phyloP scores from a whole-genome alignment of 108 stramenopile genomes.

The Pseudonitzschia pungens region DNA sequence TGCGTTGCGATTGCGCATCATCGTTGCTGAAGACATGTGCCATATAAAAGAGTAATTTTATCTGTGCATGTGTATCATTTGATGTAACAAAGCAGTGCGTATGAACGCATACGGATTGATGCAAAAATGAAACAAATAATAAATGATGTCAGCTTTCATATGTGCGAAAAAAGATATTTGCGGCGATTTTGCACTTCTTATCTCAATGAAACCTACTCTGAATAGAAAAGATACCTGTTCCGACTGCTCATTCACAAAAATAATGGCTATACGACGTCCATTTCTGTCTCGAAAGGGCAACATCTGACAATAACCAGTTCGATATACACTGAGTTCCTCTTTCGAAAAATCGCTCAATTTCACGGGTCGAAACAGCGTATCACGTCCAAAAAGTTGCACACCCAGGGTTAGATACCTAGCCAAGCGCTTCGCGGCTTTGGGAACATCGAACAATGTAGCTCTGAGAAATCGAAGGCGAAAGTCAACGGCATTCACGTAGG shows the following conservation, averaged over 20 bases:
- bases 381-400: constrained; percentile 28
- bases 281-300: not conserved
- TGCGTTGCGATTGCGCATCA: not conserved
- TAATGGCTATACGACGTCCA: not conserved
- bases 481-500: not conserved
- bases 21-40: not conserved
- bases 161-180: not conserved
- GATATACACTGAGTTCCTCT: constrained; percentile 7
- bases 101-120: too few relatives aligned
- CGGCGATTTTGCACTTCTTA: not conserved
- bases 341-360: constrained; percentile 10
- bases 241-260: not conserved
- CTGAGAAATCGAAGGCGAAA: constrained; percentile 44
- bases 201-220: not conserved
- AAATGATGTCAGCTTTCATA: not conserved
- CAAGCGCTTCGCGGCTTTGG: constrained; percentile 29
- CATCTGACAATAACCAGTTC: not conserved
- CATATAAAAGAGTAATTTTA: too few relatives aligned
- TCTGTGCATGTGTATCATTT: too few relatives aligned
- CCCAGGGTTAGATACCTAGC: constrained; percentile 23
- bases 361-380: constrained; percentile 15
- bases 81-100: too few relatives aligned
- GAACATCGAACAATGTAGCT: constrained; percentile 35
- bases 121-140: too few relatives aligned
- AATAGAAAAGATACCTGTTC: not conserved